Conservation (phyloP, 495 filamentous ascomycete species). For the Xylona heveae region DNA sequence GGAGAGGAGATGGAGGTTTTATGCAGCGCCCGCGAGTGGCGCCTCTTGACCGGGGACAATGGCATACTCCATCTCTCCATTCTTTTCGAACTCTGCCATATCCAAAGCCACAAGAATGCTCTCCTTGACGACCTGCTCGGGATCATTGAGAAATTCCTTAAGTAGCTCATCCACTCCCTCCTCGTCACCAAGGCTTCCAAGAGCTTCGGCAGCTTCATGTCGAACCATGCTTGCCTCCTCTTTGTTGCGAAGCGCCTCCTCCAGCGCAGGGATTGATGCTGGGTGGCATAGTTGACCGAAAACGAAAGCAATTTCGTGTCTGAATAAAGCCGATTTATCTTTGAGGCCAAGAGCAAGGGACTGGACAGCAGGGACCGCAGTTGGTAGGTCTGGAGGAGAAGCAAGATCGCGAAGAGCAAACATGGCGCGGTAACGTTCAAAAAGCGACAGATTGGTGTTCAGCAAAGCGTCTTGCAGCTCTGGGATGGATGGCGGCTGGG, state of each 20-base stretch:
- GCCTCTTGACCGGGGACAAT: constrained; percentile 39
- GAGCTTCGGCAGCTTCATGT: constrained; percentile 90
- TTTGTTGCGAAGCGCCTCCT: constrained; percentile 51
- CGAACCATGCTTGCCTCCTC: constrained; percentile 87
- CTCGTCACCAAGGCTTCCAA: constrained; percentile 88
- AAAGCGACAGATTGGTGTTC: constrained; percentile 58
- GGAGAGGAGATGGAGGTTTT: no score
- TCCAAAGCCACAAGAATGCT: constrained; percentile 89
- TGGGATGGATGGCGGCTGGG: constrained; percentile 36
- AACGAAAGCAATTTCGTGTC: constrained; percentile 95
- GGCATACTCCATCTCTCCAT: constrained; percentile 74
- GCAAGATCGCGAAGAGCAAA: constrained; percentile 86
- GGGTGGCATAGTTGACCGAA: constrained; percentile 93
- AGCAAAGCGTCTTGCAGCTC: constrained; percentile 57
- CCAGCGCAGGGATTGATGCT: constrained; percentile 80
- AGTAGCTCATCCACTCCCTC: constrained; percentile 78
- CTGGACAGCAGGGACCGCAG: constrained; percentile 60
- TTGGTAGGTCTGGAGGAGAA: constrained; percentile 76
- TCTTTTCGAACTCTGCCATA: constrained; percentile 95
- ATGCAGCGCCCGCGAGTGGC: no score
- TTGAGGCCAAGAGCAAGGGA: constrained; percentile 71
- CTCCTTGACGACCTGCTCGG: constrained; percentile 82
- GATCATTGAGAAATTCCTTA: constrained; percentile 67
- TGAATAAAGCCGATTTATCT: constrained; percentile 82
- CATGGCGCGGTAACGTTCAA: constrained; percentile 92